phyloP scores from a whole-genome alignment of 371 early-diverging fungal species.

The Mortierella sp. region DNA sequence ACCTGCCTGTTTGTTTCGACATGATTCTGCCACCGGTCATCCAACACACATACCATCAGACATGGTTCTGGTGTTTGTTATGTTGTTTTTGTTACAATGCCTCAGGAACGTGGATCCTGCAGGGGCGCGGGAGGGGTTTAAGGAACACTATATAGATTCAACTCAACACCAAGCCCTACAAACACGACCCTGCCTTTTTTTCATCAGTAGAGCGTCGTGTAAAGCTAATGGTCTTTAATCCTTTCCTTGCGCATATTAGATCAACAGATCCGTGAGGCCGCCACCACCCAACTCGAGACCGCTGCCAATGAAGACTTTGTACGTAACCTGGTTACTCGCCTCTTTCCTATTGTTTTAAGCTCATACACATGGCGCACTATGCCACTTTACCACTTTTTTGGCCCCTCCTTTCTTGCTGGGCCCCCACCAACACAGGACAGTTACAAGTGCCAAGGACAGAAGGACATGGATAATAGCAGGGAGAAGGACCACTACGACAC shows the following conservation, averaged over 20 bases:
- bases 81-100: background rate
- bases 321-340: constrained; percentile 54
- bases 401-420: constrained; percentile 3
- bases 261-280: constrained; percentile 80
- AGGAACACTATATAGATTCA: background rate
- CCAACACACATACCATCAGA: background rate
- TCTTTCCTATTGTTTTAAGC: constrained; percentile 6
- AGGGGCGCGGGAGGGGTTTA: background rate
- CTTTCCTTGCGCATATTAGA: constrained; percentile 38
- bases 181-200: background rate
- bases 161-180: background rate
- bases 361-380: background rate
- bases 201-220: background rate
- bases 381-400: constrained; percentile 14
- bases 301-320: constrained; percentile 87
- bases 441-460: background rate
- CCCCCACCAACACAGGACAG: constrained; percentile 4
- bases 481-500: background rate
- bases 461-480: background rate
- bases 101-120: constrained; percentile 13
- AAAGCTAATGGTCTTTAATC: background rate
- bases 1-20: background rate
- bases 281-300: constrained; percentile 79
- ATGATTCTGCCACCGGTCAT: background rate
- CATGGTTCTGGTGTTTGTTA: background rate